Percentiles rank a stretch among this genome's conserved stretches.
Evolutionary conservation across 1,284 basidiomycete species (phyloP).

Genomic region (Trametes pubescens): DNA sequence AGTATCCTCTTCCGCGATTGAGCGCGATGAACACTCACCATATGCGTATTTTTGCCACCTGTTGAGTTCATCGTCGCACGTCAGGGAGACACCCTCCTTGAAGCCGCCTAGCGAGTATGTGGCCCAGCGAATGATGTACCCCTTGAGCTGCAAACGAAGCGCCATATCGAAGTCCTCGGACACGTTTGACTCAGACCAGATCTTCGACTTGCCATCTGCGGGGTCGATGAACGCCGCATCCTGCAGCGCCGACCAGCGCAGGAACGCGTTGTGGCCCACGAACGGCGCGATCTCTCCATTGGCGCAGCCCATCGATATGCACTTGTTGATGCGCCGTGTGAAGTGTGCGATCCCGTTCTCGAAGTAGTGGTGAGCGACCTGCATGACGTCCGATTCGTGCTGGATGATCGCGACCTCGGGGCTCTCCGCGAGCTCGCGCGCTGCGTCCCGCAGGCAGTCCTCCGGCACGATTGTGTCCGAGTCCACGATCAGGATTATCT

Average conservation of each 20-base stretch:
- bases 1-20: neutral
- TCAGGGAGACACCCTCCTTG: slow-evolving; percentile 89
- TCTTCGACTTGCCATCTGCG: slow-evolving; percentile 71
- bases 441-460: slow-evolving; percentile 88
- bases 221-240: slow-evolving; percentile 78
- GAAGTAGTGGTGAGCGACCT: slow-evolving; percentile 87
- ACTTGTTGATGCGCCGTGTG: slow-evolving; percentile 80
- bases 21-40: slow-evolving; percentile 52
- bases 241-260: slow-evolving; percentile 86
- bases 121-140: slow-evolving; percentile 85
- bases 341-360: slow-evolving; percentile 89
- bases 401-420: slow-evolving; percentile 87
- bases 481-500: slow-evolving; percentile 77
- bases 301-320: slow-evolving; percentile 77
- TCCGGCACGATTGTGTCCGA: slow-evolving; percentile 89
- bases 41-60: slow-evolving; percentile 91
- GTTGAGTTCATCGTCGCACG: slow-evolving; percentile 82
- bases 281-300: slow-evolving; percentile 88
- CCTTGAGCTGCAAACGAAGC: slow-evolving; percentile 65
- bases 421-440: slow-evolving; percentile 77
- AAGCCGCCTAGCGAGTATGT: slow-evolving; percentile 84
- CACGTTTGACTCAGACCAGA: slow-evolving; percentile 87
- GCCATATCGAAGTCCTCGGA: slow-evolving; percentile 87
- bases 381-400: slow-evolving; percentile 87
- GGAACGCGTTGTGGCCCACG: slow-evolving; percentile 89